A percentile compares a stretch with the other conserved stretches of the same genome.
phyloP scores from a whole-genome alignment of 441 rosid genomes.

The Eutrema salsugineum region DNA sequence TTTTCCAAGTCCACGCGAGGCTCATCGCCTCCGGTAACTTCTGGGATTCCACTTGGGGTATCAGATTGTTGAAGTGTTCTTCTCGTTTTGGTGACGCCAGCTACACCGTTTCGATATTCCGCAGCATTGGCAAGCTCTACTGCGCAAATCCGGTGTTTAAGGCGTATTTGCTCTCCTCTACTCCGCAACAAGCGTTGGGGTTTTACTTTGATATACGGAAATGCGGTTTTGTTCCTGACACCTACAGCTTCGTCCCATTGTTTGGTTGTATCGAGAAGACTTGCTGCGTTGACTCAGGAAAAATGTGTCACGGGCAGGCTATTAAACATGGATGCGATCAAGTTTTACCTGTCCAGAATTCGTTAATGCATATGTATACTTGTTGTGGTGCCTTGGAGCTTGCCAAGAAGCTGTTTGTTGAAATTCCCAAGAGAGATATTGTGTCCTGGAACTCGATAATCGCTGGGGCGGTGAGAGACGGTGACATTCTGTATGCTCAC shows the following conservation, averaged over 20 bases:
- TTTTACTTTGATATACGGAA: slow-evolving; percentile 47
- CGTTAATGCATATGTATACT: slow-evolving; percentile 48
- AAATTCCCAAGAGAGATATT: slow-evolving; percentile 40
- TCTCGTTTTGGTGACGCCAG: slow-evolving; percentile 42
- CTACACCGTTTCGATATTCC: slow-evolving; percentile 43
- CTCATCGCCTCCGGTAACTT: slow-evolving; percentile 56
- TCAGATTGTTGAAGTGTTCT: slow-evolving; percentile 44
- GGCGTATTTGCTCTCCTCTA: slow-evolving; percentile 46
- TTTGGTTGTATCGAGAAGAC: slow-evolving; percentile 42
- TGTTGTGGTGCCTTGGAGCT: slow-evolving; percentile 37
- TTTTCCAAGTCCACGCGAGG: slow-evolving; percentile 59
- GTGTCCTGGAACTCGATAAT: slow-evolving; percentile 47
- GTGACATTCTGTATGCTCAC: slow-evolving; percentile 34
- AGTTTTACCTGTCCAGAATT: slow-evolving; percentile 51
- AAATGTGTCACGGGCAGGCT: slow-evolving; percentile 58
- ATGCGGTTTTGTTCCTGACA: slow-evolving; percentile 55
- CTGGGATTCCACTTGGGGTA: slow-evolving; percentile 41
- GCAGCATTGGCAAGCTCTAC: slow-evolving; percentile 39
- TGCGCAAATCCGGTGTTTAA: slow-evolving; percentile 48
- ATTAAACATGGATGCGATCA: slow-evolving; percentile 49
- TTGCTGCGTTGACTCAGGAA: slow-evolving; percentile 38
- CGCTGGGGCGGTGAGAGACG: slow-evolving; percentile 17
- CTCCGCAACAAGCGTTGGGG: slow-evolving; percentile 35
- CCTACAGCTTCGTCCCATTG: slow-evolving; percentile 56
- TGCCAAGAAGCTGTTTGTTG: slow-evolving; percentile 40